Evolutionary conservation across 176 grass and related monocot genomes (phyloP).

Genomic region (Eremochloa ophiuroides): DNA sequence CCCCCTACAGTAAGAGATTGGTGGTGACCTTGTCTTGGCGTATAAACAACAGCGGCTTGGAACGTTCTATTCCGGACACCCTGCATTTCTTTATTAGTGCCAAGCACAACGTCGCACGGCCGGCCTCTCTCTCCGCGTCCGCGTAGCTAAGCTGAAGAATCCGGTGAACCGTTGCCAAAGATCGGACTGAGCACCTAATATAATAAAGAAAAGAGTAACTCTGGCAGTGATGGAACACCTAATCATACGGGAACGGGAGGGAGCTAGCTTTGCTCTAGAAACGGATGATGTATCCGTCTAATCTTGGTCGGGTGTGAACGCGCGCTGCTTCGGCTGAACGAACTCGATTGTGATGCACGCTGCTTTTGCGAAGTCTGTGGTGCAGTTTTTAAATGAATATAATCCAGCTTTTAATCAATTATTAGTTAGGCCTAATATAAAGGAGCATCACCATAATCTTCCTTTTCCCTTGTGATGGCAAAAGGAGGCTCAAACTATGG

Average conservation of each 20-base stretch:
- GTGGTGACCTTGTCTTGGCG: not conserved
- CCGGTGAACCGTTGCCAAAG: not conserved
- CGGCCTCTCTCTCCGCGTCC: not conserved
- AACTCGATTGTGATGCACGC: not conserved
- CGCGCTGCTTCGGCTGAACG: not conserved
- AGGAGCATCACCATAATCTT: not conserved
- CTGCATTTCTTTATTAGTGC: conserved; percentile 27
- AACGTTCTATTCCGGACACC: conserved; percentile 16
- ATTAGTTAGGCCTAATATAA: not conserved
- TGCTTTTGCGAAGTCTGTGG: not conserved
- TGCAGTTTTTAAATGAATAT: not conserved
- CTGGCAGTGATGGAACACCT: not conserved
- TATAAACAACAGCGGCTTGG: conserved; percentile 25
- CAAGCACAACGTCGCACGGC: conserved; percentile 5
- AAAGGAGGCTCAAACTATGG: not conserved
- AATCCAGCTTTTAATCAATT: not conserved
- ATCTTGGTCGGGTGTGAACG: not conserved
- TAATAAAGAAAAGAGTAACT: not conserved
- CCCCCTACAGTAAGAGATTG: too few relatives aligned
- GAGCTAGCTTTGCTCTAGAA: not conserved
- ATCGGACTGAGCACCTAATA: not conserved
- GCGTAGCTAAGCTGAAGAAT: conserved; percentile 21
- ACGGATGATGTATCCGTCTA: not conserved
- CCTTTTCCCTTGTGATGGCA: not conserved
- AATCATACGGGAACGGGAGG: not conserved